phyloP scores from a whole-genome alignment of 352 stramenopile species.

The Peronospora destructor region DNA sequence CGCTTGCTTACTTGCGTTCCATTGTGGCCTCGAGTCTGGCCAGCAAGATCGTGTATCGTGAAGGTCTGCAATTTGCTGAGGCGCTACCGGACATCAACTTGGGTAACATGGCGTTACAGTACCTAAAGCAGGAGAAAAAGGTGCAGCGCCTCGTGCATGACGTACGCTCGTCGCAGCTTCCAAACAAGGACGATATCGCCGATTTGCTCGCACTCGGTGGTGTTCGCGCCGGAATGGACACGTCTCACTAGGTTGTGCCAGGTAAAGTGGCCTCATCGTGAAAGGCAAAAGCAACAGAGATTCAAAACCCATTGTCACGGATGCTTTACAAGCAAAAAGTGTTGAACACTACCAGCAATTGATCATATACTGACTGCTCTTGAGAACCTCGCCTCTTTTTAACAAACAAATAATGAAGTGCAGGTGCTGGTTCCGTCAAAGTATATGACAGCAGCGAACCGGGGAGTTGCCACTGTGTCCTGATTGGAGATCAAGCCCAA shows the following conservation, averaged over 20 bases:
- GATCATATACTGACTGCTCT: too few relatives aligned
- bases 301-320: too few relatives aligned
- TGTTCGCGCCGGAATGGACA: slow-evolving; percentile 64
- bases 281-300: too few relatives aligned
- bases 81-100: slow-evolving; percentile 87
- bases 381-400: too few relatives aligned
- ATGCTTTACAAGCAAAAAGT: too few relatives aligned
- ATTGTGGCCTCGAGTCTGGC: slow-evolving; percentile 93
- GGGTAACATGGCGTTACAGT: slow-evolving; percentile 87
- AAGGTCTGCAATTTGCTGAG: slow-evolving; percentile 94
- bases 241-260: slow-evolving; percentile 1
- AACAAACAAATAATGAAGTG: too few relatives aligned
- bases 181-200: slow-evolving; percentile 59
- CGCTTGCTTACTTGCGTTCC: slow-evolving; percentile 94
- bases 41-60: slow-evolving; percentile 97
- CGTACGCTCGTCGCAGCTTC: slow-evolving; percentile 42
- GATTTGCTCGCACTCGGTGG: slow-evolving; percentile 66
- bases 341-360: too few relatives aligned
- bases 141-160: slow-evolving; percentile 80
- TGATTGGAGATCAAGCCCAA: too few relatives aligned
- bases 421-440: too few relatives aligned
- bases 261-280: too few relatives aligned
- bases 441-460: too few relatives aligned
- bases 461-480: too few relatives aligned
- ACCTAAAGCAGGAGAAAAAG: slow-evolving; percentile 93